A percentile compares a stretch with the other conserved stretches of the same genome.
Conservation (phyloP, 805 yeast genomes). For the Pichia cephalocereana region DNA sequence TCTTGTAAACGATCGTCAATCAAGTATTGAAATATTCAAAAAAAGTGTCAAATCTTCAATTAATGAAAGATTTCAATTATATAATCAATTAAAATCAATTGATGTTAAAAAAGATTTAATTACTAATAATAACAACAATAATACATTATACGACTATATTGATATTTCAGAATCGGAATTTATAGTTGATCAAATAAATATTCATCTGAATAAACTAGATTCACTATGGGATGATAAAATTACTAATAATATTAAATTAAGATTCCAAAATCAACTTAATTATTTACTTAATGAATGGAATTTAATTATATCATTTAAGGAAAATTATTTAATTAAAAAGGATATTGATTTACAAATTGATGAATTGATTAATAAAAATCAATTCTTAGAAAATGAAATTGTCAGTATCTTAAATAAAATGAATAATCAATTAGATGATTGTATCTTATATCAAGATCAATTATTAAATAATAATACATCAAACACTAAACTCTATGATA, state of each 20-base stretch:
- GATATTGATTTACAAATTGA: conserved; percentile 16
- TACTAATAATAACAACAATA: neutral
- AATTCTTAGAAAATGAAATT: conserved; percentile 53
- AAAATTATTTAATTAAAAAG: conserved; percentile 10
- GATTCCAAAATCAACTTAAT: conserved; percentile 21
- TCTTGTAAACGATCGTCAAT: neutral
- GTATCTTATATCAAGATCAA: conserved; percentile 34
- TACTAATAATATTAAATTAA: conserved; percentile 20
- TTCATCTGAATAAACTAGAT: neutral
- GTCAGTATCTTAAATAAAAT: conserved; percentile 61
- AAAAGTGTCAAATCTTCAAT: neutral
- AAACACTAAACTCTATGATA: conserved; percentile 31
- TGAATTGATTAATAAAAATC: conserved; percentile 30
- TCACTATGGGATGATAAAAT: conserved; percentile 17
- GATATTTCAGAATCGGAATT: neutral
- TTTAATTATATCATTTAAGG: conserved; percentile 14
- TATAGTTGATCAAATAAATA: neutral
- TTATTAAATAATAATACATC: conserved; percentile 19
- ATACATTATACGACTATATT: neutral
- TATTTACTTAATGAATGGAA: conserved; percentile 14
- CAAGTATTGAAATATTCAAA: neutral
- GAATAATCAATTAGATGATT: conserved; percentile 78
- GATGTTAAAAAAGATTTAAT: conserved; percentile 17
- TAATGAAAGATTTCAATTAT: neutral
- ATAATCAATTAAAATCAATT: conserved; percentile 10